Percentiles rank a stretch among this genome's conserved stretches.
These are phyloP conservation scores for Knoxia roxburghii DNA, from an alignment of 257 asterid genomes.

Conservation along the genomic window DNA sequence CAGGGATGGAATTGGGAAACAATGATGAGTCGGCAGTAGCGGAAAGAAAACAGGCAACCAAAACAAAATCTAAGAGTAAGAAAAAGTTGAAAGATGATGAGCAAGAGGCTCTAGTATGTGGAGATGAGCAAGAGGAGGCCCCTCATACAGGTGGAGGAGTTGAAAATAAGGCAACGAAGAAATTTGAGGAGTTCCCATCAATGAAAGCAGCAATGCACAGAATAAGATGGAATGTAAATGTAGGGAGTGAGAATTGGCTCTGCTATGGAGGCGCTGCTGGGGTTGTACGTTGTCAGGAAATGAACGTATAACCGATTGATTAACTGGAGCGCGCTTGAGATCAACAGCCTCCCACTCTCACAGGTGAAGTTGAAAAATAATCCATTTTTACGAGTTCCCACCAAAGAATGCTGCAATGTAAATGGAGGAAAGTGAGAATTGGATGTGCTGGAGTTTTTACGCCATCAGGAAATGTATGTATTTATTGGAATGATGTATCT, in stretches of 20 bases:
- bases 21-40: conserved; percentile 3
- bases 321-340: too few species aligned
- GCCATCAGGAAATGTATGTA: too few species aligned
- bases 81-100: conserved; percentile 12
- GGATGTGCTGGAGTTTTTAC: too few species aligned
- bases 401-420: too few species aligned
- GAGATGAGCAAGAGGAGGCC: background rate
- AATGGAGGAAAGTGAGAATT: too few species aligned
- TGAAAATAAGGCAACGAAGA: conserved; percentile 8
- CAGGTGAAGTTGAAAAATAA: too few species aligned
- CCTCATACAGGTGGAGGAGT: conserved; percentile 1
- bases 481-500: too few species aligned
- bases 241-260: conserved; percentile 80
- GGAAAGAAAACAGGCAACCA: conserved; percentile 20
- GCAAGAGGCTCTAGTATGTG: conserved; percentile 10
- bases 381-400: too few species aligned
- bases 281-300: conserved; percentile 63
- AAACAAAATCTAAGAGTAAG: conserved; percentile 20
- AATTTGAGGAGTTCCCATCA: conserved; percentile 46
- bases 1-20: conserved; percentile 20
- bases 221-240: conserved; percentile 82
- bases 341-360: too few species aligned
- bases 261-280: conserved; percentile 96
- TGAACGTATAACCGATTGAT: too few species aligned
- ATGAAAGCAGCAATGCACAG: conserved; percentile 63